Conservation (phyloP, 2,329 filamentous ascomycete genomes). For the Pseudogymnoascus sp. region DNA sequence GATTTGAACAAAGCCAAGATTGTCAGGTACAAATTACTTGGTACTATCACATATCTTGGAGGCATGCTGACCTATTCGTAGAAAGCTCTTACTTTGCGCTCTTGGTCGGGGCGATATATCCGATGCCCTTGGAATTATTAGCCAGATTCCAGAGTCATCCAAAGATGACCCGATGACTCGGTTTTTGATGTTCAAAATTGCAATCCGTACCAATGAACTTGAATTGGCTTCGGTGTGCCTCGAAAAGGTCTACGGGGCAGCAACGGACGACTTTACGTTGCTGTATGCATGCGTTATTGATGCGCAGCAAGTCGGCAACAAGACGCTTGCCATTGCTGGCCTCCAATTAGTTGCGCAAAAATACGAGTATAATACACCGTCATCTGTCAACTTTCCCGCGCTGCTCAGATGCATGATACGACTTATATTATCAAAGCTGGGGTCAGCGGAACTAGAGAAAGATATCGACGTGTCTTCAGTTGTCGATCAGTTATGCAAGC, state of each 20-base stretch:
- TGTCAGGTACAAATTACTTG: conserved; percentile 14
- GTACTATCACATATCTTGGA: conserved; percentile 12
- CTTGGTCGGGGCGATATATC: conserved; percentile 48
- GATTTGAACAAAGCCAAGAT: conserved; percentile 60
- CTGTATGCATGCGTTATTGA: conserved; percentile 76
- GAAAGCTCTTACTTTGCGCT: conserved; percentile 65
- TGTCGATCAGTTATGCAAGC: conserved; percentile 43
- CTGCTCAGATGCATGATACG: conserved; percentile 54
- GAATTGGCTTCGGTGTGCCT: conserved; percentile 57
- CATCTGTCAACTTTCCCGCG: conserved; percentile 50
- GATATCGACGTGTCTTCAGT: conserved; percentile 12
- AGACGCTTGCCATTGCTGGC: conserved; percentile 47
- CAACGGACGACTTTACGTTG: conserved; percentile 48
- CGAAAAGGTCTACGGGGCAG: conserved; percentile 44
- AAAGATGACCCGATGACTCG: conserved; percentile 56
- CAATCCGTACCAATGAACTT: conserved; percentile 49
- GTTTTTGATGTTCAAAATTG: conserved; percentile 68
- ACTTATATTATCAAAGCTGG: conserved; percentile 37
- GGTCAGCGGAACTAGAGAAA: conserved; percentile 19
- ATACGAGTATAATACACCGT: conserved; percentile 38
- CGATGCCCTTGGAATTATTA: conserved; percentile 46
- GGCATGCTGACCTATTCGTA: conserved; percentile 27
- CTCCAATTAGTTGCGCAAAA: conserved; percentile 52
- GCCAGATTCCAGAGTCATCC: conserved; percentile 47
- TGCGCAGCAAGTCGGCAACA: conserved; percentile 58